Conservation (phyloP, 148 eudicot genomes). For the Talinum fruticosum region DNA sequence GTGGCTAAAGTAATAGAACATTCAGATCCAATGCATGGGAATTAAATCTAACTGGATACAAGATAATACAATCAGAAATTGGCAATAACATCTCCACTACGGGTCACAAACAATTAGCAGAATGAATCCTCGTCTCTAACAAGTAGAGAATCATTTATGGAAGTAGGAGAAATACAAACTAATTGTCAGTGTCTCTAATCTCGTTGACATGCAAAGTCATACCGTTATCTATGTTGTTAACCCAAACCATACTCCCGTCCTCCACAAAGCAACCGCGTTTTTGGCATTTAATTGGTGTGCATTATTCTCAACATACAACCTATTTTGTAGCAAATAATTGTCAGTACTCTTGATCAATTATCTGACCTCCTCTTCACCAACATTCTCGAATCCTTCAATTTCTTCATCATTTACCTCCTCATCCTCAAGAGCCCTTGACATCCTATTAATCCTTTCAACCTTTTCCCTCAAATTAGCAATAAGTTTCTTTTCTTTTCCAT, state of each 20-base stretch:
- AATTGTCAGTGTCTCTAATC: constrained; percentile 33
- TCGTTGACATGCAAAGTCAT: constrained; percentile 34
- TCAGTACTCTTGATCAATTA: constrained; percentile 20
- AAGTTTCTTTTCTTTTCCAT: constrained; percentile 10
- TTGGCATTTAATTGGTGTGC: constrained; percentile 32
- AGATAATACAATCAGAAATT: background rate
- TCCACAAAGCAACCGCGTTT: constrained; percentile 60
- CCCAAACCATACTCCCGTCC: constrained; percentile 45
- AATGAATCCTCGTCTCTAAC: background rate
- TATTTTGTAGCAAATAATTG: constrained; percentile 22
- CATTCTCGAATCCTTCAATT: constrained; percentile 28
- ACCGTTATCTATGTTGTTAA: constrained; percentile 34
- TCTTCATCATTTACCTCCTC: constrained; percentile 42
- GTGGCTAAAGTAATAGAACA: background rate
- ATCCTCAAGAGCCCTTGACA: constrained; percentile 37
- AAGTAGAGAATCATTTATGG: background rate
- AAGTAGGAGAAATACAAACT: background rate
- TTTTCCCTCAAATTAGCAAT: constrained; percentile 41
- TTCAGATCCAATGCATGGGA: background rate
- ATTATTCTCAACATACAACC: constrained; percentile 25
- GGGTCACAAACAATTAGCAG: background rate
- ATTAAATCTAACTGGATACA: background rate
- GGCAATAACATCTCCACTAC: background rate
- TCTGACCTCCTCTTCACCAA: constrained; percentile 26
- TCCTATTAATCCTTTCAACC: constrained; percentile 42